These are phyloP conservation scores for Blastobotrys illinoisensis DNA, from an alignment of 1,139 yeast species.

Conservation along the genomic window DNA sequence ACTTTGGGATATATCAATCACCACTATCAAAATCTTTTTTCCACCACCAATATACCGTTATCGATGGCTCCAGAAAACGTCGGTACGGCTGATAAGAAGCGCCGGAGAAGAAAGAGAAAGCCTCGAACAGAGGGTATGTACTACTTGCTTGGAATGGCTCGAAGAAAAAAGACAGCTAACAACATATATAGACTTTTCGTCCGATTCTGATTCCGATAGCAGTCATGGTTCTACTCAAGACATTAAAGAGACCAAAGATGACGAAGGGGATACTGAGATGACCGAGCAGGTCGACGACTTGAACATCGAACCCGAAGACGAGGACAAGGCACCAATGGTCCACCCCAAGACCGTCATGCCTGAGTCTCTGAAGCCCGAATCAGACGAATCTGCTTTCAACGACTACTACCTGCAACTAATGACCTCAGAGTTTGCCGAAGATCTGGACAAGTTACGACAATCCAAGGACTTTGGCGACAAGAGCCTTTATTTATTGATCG, in stretches of 20 bases:
- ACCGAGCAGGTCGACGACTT: slow-evolving; percentile 14
- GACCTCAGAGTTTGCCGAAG: slow-evolving; percentile 37
- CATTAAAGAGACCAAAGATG: slow-evolving; percentile 7
- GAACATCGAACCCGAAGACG: slow-evolving; percentile 11
- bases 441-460: slow-evolving; percentile 33
- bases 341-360: slow-evolving; percentile 14
- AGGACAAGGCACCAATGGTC: slow-evolving; percentile 3
- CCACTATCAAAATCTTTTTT: neutral
- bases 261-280: slow-evolving; percentile 14
- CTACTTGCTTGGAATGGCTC: neutral
- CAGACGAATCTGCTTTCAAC: slow-evolving; percentile 26
- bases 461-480: slow-evolving; percentile 34
- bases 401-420: slow-evolving; percentile 31
- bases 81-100: slow-evolving; percentile 16
- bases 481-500: slow-evolving; percentile 32
- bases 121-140: slow-evolving; percentile 31
- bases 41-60: neutral
- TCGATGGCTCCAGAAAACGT: slow-evolving; percentile 13
- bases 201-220: slow-evolving; percentile 17
- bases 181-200: slow-evolving; percentile 25
- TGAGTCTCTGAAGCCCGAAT: slow-evolving; percentile 13
- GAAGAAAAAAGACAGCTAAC: slow-evolving; percentile 10
- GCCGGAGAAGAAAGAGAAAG: slow-evolving; percentile 30
- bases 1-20: neutral
- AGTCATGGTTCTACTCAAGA: slow-evolving; percentile 6